Evolutionary conservation across 345 rosid genomes (phyloP), one percentile per base, ranked within the genome.

Genomic region (Ceriops zippeliana): DNA sequence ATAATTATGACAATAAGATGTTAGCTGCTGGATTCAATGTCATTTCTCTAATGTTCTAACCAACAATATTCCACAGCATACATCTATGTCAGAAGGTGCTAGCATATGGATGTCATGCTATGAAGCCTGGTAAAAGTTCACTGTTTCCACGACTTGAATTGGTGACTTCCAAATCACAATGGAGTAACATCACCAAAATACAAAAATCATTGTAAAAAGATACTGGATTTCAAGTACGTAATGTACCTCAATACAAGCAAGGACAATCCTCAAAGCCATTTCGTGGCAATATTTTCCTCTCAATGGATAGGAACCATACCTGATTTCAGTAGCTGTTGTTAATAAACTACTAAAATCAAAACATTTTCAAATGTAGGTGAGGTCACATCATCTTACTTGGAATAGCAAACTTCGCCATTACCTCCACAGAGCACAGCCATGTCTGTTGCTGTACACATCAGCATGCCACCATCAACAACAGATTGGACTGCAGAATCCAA

Each of bases 351-450:
- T 49, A 49, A 68, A 19, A 34, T 35, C 58, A 75, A 64, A 56
- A 52, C 9, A 63, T 22, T 28, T 65, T 73, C 47, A 66, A 37
- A 61, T 22, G 68, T 60, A 69, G 63, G 46, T 71, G 52, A 24
- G 68, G 72, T 8, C 24, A 58, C 3, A 58, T 51, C 60, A 68
- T 76, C 98, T 87, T 91, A 96, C 99, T 96, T 96, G 83, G 99
- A 90, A 85, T 90, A 96, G 90, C 98, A 96, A 79, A 89, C 99
- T 84, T 96, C 99, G 11, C 96, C 97, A 66, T 92, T 96, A 66
- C 92, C 92, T 71, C 98, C 99, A 80, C 99, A 96, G 15, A 96
- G 89, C 70, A 96, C 99, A 26, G 99, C 99, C 98, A 96, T 86
- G 77, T 96, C 99, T 61, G 99, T 96, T 67, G 98, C 99, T 57